Base-by-base conservation (phyloP, 2,329 filamentous ascomycete species). In the Zymoseptoria pseudotritici region DNA sequence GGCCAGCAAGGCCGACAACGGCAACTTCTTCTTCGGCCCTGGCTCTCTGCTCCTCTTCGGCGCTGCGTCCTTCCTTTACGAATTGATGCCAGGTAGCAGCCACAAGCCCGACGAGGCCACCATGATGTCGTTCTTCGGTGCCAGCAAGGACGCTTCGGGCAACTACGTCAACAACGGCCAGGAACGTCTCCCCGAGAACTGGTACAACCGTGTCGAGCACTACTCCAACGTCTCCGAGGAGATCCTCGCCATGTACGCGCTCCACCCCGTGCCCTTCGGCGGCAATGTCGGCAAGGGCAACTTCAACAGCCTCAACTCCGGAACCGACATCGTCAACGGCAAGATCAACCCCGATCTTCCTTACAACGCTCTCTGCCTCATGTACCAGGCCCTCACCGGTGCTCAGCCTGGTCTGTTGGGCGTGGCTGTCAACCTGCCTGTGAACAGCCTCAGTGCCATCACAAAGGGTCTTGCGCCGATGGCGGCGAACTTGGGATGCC, bases 1-100 rank as follows among this genome's bases (percentile, higher is more conserved):
- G 22, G 71, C 76, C 52, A 74, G 71, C 5, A 60, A 71, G 10
- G 65, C 67, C n/a, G 65, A 72, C 52, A 77, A 76, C 60, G 64
- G 67, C 17, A 73, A 76, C 61, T 77, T 77, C 70, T 76, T 70
- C 67, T 77, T 76, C 59, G 73, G 74, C n/a, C 75, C 75, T 2
- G 63, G 72, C 11, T 66, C 67, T 9, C 59, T 77, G 3, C 66
- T 78, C 2, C 69, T 75, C 5, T 75, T 72, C 61, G 75, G 75
- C 24, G 75, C 75, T 36, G 70, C 76, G 2, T 73, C 72, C 50
- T 77, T 78, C 70, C 62, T 78, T 7, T 77, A 76, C 65, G 71
- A 74, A 57, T 68, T 77, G 13, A 75, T 76, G 65, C 73, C 76
- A 6, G 65, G 63, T 26, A 67, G 66, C 13, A 67, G 61, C 49